Evolutionary conservation across 2,329 filamentous ascomycete species (phyloP).

Genomic region (Triangularia setosa): DNA sequence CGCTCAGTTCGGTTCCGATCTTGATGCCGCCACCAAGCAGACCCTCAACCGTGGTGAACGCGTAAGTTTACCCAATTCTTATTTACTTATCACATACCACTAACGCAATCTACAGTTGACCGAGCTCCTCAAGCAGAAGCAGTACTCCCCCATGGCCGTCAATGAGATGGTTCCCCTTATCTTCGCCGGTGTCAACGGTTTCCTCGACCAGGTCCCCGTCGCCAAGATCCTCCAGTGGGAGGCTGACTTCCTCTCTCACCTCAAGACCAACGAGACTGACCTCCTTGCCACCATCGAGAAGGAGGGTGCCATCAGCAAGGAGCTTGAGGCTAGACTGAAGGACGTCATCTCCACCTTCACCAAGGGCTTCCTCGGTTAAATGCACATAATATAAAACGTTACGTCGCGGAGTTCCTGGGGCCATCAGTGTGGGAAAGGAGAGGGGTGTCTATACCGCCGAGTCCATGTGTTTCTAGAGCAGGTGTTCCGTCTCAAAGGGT

Average conservation of each 20-base stretch:
- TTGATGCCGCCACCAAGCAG: constrained; percentile 98
- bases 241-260: constrained; percentile 85
- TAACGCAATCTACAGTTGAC: constrained; percentile 57
- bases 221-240: constrained; percentile 91
- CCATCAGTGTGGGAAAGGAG: constrained; percentile 27
- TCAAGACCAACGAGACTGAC: constrained; percentile 85
- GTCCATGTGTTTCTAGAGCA: constrained; percentile 44
- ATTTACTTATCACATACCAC: constrained; percentile 5
- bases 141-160: constrained; percentile 97
- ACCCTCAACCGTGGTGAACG: constrained; percentile 97
- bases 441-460: constrained; percentile 30
- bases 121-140: constrained; percentile 99
- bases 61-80: constrained; percentile 51
- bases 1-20: constrained; percentile 99
- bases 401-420: constrained; percentile 14
- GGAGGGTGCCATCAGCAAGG: constrained; percentile 95
- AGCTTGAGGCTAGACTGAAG: constrained; percentile 77
- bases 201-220: constrained; percentile 85
- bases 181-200: constrained; percentile 98
- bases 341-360: constrained; percentile 76
- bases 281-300: constrained; percentile 84
- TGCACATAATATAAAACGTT: constrained; percentile 33
- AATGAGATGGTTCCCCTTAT: constrained; percentile 99
- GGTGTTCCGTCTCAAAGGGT: constrained; percentile 40
- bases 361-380: constrained; percentile 78